Evolutionary conservation across 352 stramenopile species (phyloP).

Genomic region (Hyaloperonospora arabidopsidis): DNA sequence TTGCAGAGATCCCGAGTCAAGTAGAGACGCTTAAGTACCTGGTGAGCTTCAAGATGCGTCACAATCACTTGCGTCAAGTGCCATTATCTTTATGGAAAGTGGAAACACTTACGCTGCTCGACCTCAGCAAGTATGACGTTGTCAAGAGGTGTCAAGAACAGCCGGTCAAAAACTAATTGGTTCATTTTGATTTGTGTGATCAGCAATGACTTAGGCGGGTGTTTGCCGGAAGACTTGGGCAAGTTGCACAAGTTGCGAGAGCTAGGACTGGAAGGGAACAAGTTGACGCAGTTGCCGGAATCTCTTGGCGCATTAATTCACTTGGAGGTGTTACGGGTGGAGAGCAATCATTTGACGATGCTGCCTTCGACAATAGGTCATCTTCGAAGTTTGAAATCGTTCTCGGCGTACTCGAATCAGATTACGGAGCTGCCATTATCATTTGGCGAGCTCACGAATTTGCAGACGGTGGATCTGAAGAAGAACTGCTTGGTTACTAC

Average conservation of each 20-base stretch:
- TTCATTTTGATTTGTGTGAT: conserved; percentile 7
- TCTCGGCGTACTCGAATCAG: conserved; percentile 58
- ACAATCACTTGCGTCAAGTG: conserved; percentile 51
- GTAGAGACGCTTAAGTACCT: conserved; percentile 46
- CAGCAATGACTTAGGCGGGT: conserved; percentile 56
- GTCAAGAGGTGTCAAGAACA: not conserved
- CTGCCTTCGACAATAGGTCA: conserved; percentile 49
- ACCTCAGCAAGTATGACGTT: conserved; percentile 67
- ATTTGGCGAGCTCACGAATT: conserved; percentile 33
- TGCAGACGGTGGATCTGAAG: conserved; percentile 62
- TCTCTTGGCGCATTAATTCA: conserved; percentile 33
- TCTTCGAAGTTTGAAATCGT: conserved; percentile 41
- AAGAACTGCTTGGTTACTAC: conserved; percentile 54
- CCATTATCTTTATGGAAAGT: conserved; percentile 54
- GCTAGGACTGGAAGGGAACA: conserved; percentile 58
- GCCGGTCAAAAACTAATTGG: not conserved
- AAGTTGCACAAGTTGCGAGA: conserved; percentile 53
- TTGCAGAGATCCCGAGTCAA: conserved; percentile 39
- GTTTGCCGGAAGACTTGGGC: conserved; percentile 40
- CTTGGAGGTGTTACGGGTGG: conserved; percentile 55
- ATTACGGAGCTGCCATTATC: conserved; percentile 43
- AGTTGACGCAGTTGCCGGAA: conserved; percentile 47
- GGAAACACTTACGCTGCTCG: conserved; percentile 48
- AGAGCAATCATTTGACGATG: conserved; percentile 47
- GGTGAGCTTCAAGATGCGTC: conserved; percentile 60